These are phyloP conservation scores for Arthromyces matolae DNA, from an alignment of 768 basidiomycete species.

Conservation along the genomic window DNA sequence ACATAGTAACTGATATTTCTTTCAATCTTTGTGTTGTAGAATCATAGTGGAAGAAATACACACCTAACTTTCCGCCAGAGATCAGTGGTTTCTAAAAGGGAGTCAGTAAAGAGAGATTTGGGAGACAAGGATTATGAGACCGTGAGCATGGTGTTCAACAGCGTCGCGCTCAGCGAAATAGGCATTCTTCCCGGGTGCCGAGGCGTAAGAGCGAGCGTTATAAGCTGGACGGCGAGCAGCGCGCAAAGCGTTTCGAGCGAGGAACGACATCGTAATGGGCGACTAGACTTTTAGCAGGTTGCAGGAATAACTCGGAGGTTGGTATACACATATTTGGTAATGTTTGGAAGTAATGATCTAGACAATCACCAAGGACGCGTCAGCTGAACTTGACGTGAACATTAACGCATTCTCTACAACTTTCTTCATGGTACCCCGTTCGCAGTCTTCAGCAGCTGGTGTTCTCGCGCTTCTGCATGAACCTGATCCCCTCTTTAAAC, in stretches of 20 bases:
- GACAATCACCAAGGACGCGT: slow-evolving; percentile 37
- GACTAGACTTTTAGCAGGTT: slow-evolving; percentile 10
- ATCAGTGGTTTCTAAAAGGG: slow-evolving; percentile 58
- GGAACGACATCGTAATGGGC: slow-evolving; percentile 40
- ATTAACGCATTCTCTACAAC: slow-evolving; percentile 14
- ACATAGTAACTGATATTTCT: slow-evolving; percentile 73
- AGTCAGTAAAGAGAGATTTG: slow-evolving; percentile 6
- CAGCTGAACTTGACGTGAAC: slow-evolving; percentile 31
- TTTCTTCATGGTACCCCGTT: slow-evolving; percentile 58
- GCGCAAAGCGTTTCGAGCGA: slow-evolving; percentile 49
- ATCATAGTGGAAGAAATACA: slow-evolving; percentile 1
- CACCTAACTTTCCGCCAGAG: slow-evolving; percentile 87
- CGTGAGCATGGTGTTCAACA: slow-evolving; percentile 60
- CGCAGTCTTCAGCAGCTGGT: slow-evolving; percentile 82
- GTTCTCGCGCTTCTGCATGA: slow-evolving; percentile 90
- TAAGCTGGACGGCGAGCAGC: slow-evolving; percentile 41
- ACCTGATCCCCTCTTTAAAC: slow-evolving; percentile 81
- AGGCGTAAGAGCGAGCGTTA: slow-evolving; percentile 35
- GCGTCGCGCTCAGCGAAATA: slow-evolving; percentile 54
- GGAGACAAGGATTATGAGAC: slow-evolving; percentile 30
- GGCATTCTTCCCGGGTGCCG: slow-evolving; percentile 35
- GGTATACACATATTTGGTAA: slow-evolving; percentile 23
- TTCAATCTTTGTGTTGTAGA: no score
- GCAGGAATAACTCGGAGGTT: slow-evolving; percentile 36
- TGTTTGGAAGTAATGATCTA: slow-evolving; percentile 25